These are phyloP conservation scores for Paramecium primaurelia DNA, from an alignment of 73 alveolate species.

Conservation along the genomic window DNA sequence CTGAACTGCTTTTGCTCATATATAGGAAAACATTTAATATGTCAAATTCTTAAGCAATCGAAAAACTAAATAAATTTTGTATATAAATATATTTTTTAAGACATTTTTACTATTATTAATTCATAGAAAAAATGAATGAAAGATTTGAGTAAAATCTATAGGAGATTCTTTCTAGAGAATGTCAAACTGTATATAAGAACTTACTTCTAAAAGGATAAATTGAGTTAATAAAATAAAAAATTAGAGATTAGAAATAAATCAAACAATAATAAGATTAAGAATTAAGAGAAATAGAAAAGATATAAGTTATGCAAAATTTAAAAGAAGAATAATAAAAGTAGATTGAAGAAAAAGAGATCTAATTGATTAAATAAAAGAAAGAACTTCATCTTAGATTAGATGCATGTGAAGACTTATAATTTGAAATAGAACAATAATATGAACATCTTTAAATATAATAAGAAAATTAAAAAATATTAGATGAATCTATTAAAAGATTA, in stretches of 20 bases:
- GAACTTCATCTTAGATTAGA: background rate
- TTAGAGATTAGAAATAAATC: background rate
- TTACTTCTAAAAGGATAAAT: background rate
- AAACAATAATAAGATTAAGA: background rate
- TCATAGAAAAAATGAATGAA: background rate
- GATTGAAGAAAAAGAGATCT: background rate
- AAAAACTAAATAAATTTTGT: background rate
- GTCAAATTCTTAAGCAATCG: background rate
- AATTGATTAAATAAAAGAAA: background rate
- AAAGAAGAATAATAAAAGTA: background rate
- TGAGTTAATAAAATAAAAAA: background rate
- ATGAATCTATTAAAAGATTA: background rate
- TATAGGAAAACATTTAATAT: background rate
- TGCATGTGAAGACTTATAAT: constrained; percentile 16
- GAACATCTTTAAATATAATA: background rate
- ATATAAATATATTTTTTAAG: background rate
- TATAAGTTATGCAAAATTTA: background rate
- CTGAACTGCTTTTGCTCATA: background rate
- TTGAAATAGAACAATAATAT: background rate
- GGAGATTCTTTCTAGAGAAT: background rate
- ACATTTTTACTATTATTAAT: background rate
- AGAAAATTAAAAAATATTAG: background rate
- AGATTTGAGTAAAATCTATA: background rate
- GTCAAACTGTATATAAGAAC: background rate
- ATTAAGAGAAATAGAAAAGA: background rate